A percentile compares a stretch with the other conserved stretches of the same genome.
phyloP scores from a whole-genome alignment of 306 rosid species.

The Luffa acutangula region DNA sequence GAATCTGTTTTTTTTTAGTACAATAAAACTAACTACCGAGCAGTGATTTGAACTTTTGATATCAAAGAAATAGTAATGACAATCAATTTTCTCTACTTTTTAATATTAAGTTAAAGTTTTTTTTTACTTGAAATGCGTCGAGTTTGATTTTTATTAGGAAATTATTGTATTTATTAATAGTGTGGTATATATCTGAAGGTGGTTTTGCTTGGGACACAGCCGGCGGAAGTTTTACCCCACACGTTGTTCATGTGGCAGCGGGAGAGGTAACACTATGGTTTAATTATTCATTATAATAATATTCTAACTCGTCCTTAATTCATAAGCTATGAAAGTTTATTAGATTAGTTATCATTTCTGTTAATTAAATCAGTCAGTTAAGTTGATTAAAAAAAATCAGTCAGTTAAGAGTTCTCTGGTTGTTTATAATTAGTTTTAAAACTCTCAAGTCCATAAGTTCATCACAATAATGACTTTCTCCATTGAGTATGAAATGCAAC shows the following conservation, averaged over 20 bases:
- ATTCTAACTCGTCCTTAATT: background rate
- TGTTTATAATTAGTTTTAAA: too few relatives aligned
- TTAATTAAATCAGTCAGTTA: background rate
- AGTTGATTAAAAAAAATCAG: too few relatives aligned
- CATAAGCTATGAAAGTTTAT: background rate
- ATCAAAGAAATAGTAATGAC: too few relatives aligned
- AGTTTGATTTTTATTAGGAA: background rate
- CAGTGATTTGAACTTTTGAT: too few relatives aligned
- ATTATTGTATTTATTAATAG: background rate
- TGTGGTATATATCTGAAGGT: conserved; percentile 14
- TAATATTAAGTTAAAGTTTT: too few relatives aligned
- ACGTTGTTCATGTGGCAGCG: conserved; percentile 16
- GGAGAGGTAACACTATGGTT: conserved; percentile 36
- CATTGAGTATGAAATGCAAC: too few relatives aligned
- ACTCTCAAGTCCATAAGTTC: too few relatives aligned
- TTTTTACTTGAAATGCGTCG: too few relatives aligned
- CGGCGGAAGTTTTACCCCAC: conserved; percentile 36
- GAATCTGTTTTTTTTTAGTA: background rate
- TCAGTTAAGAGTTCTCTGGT: too few relatives aligned
- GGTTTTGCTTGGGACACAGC: conserved; percentile 30
- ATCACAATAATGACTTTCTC: too few relatives aligned
- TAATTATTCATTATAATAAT: background rate
- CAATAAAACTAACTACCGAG: too few relatives aligned
- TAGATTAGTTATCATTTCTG: background rate
- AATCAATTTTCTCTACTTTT: too few relatives aligned